Evolutionary conservation across 441 rosid genomes (phyloP), one percentile per base, ranked within the genome.

Genomic region (Croton setiger): DNA sequence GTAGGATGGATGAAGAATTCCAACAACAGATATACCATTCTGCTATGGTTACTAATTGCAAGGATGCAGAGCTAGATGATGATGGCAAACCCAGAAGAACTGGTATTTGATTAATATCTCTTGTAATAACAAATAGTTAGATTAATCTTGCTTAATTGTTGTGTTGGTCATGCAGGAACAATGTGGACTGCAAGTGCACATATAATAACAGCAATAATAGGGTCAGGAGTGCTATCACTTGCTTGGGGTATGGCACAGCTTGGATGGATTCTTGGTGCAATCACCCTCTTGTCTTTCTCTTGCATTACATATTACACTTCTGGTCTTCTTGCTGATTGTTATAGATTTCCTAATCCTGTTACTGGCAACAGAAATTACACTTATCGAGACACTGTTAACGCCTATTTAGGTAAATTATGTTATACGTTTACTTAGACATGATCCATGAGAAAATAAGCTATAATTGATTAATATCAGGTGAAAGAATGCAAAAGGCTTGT

Each of bases 201-300:
- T n/a, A n/a, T n/a, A n/a, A n/a, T 69, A 8, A 69, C 72, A 60
- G 58, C 72, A 59, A 69, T 69, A 14, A 69, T 69, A 45, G 66
- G 72, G 21, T 69, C 72, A 17, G 66, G 72, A 4, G 66, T 69
- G 10, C 64, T 60, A 17, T 69, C 72, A 36, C 65, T 69, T 5
- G 36, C 72, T 4, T 69, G 72, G 72, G 64, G 49, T 4, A 60
- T 60, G 5, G 72, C 66, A 10, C 72, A 69, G 4, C 57, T 69
- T 20, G 72, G 72, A 12, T 69, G 72, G 72, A 47, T 69, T 8
- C 36, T 27, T 5, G 72, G 72, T 33, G 27, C 37, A 0, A 49
- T 33, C 17, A 36, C 64, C 61, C 72, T 69, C 33, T 12, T 69
- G 31, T 23, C 63, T 2, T 69, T 69, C 58, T 69, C 72, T 1